Evolutionary conservation across 202 grass and related monocot genomes (phyloP).

Genomic region (Setaria viridis): DNA sequence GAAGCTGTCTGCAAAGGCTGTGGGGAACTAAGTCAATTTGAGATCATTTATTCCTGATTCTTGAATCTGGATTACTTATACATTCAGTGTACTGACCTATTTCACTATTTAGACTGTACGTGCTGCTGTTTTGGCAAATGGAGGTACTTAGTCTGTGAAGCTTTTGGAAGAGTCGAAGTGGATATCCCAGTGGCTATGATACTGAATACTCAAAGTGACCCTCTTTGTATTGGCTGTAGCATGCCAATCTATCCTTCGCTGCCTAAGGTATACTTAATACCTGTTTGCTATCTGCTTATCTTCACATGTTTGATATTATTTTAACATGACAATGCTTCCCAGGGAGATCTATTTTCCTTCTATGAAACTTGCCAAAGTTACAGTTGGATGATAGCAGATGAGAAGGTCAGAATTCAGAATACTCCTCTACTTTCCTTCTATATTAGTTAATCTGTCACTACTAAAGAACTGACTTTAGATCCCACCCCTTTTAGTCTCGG

Average conservation of each 20-base stretch:
- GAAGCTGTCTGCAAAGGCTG: constrained; percentile 72
- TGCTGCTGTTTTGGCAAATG: constrained; percentile 72
- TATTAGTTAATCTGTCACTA: constrained; percentile 24
- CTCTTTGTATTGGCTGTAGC: constrained; percentile 85
- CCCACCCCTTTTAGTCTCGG: too few species aligned
- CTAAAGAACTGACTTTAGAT: constrained; percentile 22
- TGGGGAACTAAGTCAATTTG: constrained; percentile 76
- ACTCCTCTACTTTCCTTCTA: constrained; percentile 44
- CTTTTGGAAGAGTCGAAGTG: constrained; percentile 88
- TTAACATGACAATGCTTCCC: constrained; percentile 45
- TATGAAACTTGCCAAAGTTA: constrained; percentile 93
- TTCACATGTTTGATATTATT: constrained; percentile 14
- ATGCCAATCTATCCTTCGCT: constrained; percentile 91
- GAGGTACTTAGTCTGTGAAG: constrained; percentile 86
- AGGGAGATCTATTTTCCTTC: constrained; percentile 98
- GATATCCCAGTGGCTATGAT: constrained; percentile 77
- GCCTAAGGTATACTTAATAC: constrained; percentile 56
- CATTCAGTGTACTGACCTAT: constrained; percentile 40
- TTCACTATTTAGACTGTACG: constrained; percentile 77
- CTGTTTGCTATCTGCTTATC: constrained; percentile 27
- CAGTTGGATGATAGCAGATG: constrained; percentile 74
- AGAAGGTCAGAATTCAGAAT: constrained; percentile 72
- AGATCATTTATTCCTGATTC: constrained; percentile 2
- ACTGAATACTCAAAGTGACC: constrained; percentile 80
- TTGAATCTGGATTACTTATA: constrained; percentile 16